Percentiles rank a stretch among this genome's conserved stretches.
Conservation (phyloP, 2,329 filamentous ascomycete genomes). For the Alternaria arbusti region DNA sequence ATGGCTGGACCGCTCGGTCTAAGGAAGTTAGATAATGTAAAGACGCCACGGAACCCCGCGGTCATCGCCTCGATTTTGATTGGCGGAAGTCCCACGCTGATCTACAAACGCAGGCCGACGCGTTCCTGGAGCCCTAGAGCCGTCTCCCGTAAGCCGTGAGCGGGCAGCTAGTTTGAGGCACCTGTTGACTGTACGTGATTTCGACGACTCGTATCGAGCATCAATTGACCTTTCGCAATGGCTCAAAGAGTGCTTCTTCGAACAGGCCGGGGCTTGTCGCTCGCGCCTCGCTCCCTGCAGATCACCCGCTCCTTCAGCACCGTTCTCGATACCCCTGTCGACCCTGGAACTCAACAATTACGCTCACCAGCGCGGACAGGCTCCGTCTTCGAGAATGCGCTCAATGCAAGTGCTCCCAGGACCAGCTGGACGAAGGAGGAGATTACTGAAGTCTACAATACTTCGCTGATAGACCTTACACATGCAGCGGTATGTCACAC, state of each 20-base stretch:
- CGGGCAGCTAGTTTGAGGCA: conserved; percentile 5
- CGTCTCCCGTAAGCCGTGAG: neutral
- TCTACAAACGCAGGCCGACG: conserved; percentile 5
- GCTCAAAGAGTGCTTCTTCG: conserved; percentile 10
- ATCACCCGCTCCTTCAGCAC: conserved; percentile 36
- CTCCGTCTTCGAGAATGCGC: conserved; percentile 54
- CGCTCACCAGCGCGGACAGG: conserved; percentile 15
- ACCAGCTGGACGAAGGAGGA: conserved; percentile 83
- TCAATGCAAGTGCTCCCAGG: conserved; percentile 66
- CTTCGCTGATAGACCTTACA: conserved; percentile 78
- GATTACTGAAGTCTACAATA: conserved; percentile 81
- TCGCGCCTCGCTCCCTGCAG: neutral
- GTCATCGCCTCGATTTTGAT: conserved; percentile 1
- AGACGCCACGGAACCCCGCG: conserved; percentile 6
- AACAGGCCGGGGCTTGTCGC: neutral
- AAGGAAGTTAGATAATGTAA: neutral
- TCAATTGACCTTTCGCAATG: conserved; percentile 3
- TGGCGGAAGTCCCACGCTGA: conserved; percentile 9
- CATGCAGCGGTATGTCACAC: conserved; percentile 68
- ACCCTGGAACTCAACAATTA: conserved; percentile 29
- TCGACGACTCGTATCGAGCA: neutral
- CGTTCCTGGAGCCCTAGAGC: conserved; percentile 1
- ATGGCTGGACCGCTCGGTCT: neutral
- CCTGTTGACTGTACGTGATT: neutral
- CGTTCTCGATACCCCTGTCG: conserved; percentile 38